phyloP scores from a whole-genome alignment of 805 yeast genomes.

The Naumovozyma dairenensis region DNA sequence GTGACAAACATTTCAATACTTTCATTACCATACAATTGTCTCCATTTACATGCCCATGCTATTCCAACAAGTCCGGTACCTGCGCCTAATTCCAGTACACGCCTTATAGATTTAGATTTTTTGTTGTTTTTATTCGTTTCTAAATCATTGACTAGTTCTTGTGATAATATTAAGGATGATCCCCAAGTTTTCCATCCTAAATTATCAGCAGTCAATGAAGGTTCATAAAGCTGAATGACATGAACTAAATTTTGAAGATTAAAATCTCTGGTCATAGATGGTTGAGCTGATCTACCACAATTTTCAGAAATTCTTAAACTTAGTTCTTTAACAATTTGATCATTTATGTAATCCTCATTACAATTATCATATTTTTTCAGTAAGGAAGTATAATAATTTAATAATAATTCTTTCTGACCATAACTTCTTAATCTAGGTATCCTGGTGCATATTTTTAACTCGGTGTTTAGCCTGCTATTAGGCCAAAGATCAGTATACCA shows the following conservation, averaged over 20 bases:
- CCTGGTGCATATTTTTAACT: slow-evolving; percentile 24
- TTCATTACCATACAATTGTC: slow-evolving; percentile 30
- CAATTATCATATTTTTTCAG: slow-evolving; percentile 27
- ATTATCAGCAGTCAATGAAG: slow-evolving; percentile 77
- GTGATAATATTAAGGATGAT: slow-evolving; percentile 62
- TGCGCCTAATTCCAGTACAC: slow-evolving; percentile 73
- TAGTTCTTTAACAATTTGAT: slow-evolving; percentile 41
- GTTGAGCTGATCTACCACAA: slow-evolving; percentile 78
- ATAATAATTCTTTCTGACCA: slow-evolving; percentile 41
- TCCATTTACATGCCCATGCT: slow-evolving; percentile 34
- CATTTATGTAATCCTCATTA: neutral
- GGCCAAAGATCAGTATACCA: slow-evolving; percentile 39
- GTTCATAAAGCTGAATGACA: slow-evolving; percentile 49
- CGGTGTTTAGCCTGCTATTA: slow-evolving; percentile 19
- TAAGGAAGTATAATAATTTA: slow-evolving; percentile 32
- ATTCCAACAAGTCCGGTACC: slow-evolving; percentile 93
- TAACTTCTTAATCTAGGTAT: slow-evolving; percentile 33
- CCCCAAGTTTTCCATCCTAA: slow-evolving; percentile 97
- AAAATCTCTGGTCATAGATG: slow-evolving; percentile 56
- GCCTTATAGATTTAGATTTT: slow-evolving; percentile 4
- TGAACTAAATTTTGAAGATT: slow-evolving; percentile 32
- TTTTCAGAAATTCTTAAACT: slow-evolving; percentile 63
- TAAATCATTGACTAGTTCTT: slow-evolving; percentile 33
- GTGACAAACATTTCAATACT: slow-evolving; percentile 47
- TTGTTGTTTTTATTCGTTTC: slow-evolving; percentile 5